phyloP scores from a whole-genome alignment of 208 protist genomes.

The Porcisia hertigi region DNA sequence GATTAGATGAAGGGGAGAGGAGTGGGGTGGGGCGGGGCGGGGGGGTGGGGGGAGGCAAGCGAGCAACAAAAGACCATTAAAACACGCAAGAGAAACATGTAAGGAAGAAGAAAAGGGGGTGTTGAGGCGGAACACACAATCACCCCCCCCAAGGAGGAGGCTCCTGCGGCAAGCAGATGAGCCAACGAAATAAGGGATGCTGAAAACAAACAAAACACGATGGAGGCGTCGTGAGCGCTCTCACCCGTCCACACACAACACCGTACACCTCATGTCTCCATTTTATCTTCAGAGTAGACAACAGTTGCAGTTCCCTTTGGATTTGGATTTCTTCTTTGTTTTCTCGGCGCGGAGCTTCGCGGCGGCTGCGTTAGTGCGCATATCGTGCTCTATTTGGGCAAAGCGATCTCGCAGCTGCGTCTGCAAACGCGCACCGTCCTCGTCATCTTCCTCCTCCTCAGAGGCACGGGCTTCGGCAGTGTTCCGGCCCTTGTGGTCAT shows the following conservation, averaged over 20 bases:
- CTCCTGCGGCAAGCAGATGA: too few species aligned
- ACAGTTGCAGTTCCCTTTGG: constrained; percentile 25
- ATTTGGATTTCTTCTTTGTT: constrained; percentile 16
- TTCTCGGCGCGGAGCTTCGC: constrained; percentile 11
- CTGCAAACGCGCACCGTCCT: constrained; percentile 24
- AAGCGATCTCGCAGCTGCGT: constrained; percentile 20
- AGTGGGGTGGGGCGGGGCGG: too few species aligned
- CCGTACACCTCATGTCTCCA: too few species aligned
- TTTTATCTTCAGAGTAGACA: constrained; percentile 12
- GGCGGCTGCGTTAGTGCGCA: constrained; percentile 8
- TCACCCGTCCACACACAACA: not conserved
- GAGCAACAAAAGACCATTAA: too few species aligned
- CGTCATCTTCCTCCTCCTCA: constrained; percentile 27
- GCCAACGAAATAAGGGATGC: not conserved
- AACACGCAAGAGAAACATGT: too few species aligned
- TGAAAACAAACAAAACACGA: not conserved
- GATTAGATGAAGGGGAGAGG: too few species aligned
- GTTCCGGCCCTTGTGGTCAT: not conserved
- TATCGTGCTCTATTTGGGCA: constrained; percentile 28
- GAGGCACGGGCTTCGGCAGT: not conserved
- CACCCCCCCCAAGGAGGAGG: too few species aligned
- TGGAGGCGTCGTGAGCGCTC: too few species aligned
- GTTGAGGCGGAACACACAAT: too few species aligned
- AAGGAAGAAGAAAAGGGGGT: too few species aligned
- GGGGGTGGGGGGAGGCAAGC: too few species aligned